Evolutionary conservation across 139 green algal species (phyloP), one percentile per base, ranked within the genome.

Genomic region (Tetratostichococcus sp.): DNA sequence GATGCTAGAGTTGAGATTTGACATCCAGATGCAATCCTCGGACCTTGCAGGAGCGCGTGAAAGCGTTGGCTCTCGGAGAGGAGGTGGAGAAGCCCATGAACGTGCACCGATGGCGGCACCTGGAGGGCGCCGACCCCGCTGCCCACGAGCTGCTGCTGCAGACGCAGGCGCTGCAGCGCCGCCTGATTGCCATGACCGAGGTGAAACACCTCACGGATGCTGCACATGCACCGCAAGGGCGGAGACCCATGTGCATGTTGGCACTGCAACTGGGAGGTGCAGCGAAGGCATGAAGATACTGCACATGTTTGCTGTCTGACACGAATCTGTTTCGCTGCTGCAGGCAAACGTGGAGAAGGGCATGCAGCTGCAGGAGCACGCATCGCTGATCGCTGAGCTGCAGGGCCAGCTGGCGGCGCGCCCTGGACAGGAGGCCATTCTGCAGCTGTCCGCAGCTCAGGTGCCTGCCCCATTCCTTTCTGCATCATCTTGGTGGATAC

Each of bases 51-150:
- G 88, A 91, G 77, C 78, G 85, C n/a, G 86, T 82, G 28, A 91
- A 91, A 79, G 86, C 90, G 19, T 93, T 93, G 79, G 93, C 93
- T 33, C 84, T 97, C 65, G 85, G 76, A 19, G 91, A 97, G 77
- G 94, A 98, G 88, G 83, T 98, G 76, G 93, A 97, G 86, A 96
- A 92, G 75, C 94, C 94, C 26, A 85, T 97, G 42, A 98, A 98
- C 68, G 92, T 98, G 81, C 94, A 98, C 86, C 82, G 89, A 65
- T 94, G 91, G 91, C 89, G 94, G 59, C 97, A 97, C 82, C 91
- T 98, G 72, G 92, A 98, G 82, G 94, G 94, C 75, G 90, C 76
- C 70, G 93, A 97, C 82, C 94, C 94, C 0, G 80, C 82, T 31
- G 91, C 91, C 0, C 97, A 95, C 77, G 94, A 98, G 86, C 93